Evolutionary conservation across 2,329 filamentous ascomycete species (phyloP).

Genomic region (Cladosporium velox): DNA sequence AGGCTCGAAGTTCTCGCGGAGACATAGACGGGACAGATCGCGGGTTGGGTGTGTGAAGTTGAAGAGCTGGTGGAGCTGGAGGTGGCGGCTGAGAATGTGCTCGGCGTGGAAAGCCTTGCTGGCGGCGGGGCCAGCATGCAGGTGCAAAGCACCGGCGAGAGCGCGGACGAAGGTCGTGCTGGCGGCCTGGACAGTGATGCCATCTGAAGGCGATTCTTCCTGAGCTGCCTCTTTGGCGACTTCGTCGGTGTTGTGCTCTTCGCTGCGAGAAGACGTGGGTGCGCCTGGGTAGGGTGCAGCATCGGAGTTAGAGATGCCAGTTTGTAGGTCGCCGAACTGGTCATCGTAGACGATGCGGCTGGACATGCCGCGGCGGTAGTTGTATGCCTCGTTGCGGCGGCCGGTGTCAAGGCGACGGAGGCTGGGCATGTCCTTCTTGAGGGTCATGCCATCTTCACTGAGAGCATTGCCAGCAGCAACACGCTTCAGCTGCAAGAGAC

Average conservation of each 20-base stretch:
- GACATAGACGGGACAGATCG: constrained; percentile 81
- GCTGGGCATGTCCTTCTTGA: constrained; percentile 36
- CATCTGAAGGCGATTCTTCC: constrained; percentile 11
- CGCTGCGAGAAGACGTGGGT: constrained; percentile 6
- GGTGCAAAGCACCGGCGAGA: constrained; percentile 79
- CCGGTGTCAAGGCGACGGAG: constrained; percentile 36
- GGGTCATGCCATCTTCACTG: constrained; percentile 33
- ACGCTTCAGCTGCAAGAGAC: constrained; percentile 76
- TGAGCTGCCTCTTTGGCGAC: constrained; percentile 22
- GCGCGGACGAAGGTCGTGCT: constrained; percentile 79
- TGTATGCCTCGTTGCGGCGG: constrained; percentile 50
- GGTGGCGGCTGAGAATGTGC: constrained; percentile 65
- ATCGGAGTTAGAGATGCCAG: constrained; percentile 27
- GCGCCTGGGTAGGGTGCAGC: constrained; percentile 14
- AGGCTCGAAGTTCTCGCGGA: constrained; percentile 82
- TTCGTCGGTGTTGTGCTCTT: constrained; percentile 15
- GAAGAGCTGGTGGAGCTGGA: constrained; percentile 70
- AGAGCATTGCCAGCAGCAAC: constrained; percentile 46
- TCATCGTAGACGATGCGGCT: constrained; percentile 80
- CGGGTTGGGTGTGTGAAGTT: constrained; percentile 79
- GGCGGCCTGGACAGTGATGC: constrained; percentile 58
- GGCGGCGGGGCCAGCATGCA: constrained; percentile 77
- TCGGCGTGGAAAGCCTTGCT: constrained; percentile 79
- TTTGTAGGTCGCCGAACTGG: constrained; percentile 72
- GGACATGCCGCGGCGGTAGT: constrained; percentile 69